A percentile compares a stretch with the other conserved stretches of the same genome.
Conservation (phyloP, 129 eudicot species). For the Helianthus annuus region HanXRQr2.0-SUNRISE NC_035449.2:13336709-13337208, state of each 20-base stretch:
- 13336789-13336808: neutral
- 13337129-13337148: conserved; percentile 7
- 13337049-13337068: too few relatives aligned
- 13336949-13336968: conserved; percentile 23
- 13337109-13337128: neutral
- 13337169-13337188: conserved; percentile 21
- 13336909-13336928: neutral
- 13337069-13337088: neutral
- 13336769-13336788: too few relatives aligned
- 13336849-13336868: neutral
- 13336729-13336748: too few relatives aligned
- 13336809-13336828: neutral
- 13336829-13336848: neutral
- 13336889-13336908: neutral
- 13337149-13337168: conserved; percentile 8
- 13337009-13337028: conserved; percentile 75
- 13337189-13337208: conserved; percentile 26
- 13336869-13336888: neutral
- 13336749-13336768: too few relatives aligned
- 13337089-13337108: conserved; percentile 9
- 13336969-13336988: conserved; percentile 62
- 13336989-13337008: conserved; percentile 99
- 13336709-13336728: too few relatives aligned
- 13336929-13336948: neutral
- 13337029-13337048: neutral